Percentiles rank a stretch among this genome's conserved stretches.
phyloP scores from a whole-genome alignment of 345 rosid genomes.

The Trapa bicornis region DNA sequence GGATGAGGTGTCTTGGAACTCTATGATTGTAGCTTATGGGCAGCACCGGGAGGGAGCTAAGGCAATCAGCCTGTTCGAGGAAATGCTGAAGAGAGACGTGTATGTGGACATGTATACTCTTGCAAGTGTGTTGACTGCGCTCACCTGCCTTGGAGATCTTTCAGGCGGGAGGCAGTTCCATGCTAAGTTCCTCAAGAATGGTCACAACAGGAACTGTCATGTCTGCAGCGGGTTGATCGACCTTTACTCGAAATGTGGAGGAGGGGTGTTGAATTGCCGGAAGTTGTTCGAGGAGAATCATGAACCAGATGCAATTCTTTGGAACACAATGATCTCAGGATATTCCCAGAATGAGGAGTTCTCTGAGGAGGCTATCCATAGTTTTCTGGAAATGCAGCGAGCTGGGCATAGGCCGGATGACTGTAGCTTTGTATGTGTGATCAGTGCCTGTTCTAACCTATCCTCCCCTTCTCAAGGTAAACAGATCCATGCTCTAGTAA shows the following conservation, averaged over 20 bases:
- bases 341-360: conserved; percentile 56
- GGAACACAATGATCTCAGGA: conserved; percentile 91
- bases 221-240: conserved; percentile 87
- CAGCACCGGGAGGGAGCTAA: conserved; percentile 60
- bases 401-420: conserved; percentile 66
- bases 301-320: conserved; percentile 57
- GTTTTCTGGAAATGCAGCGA: conserved; percentile 49
- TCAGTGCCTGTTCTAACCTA: conserved; percentile 61
- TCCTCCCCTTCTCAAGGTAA: conserved; percentile 72
- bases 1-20: conserved; percentile 90
- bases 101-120: conserved; percentile 62
- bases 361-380: conserved; percentile 53
- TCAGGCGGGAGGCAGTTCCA: conserved; percentile 75
- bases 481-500: conserved; percentile 62
- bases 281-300: conserved; percentile 63
- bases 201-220: conserved; percentile 61
- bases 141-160: conserved; percentile 42
- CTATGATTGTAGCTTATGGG: conserved; percentile 82
- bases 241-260: conserved; percentile 70
- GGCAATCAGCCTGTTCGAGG: conserved; percentile 56
- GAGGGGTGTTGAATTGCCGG: conserved; percentile 33
- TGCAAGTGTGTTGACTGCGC: conserved; percentile 71
- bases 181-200: conserved; percentile 46
- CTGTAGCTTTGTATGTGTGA: conserved; percentile 71
- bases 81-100: conserved; percentile 45